phyloP scores from a whole-genome alignment of 306 rosid species.

The Gillenia trifoliata region DNA sequence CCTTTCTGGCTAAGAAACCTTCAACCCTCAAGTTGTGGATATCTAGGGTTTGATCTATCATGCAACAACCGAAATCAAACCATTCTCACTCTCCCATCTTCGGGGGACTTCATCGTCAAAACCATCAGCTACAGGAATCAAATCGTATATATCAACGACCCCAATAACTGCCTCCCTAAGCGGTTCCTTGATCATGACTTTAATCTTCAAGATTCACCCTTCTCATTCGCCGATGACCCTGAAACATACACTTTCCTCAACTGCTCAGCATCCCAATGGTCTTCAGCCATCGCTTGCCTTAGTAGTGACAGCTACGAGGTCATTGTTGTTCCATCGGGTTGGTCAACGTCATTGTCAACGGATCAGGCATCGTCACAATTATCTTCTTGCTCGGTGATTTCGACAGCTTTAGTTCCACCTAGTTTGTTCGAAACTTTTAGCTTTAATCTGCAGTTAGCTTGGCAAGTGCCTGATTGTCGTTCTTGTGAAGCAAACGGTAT shows the following conservation, averaged over 20 bases:
- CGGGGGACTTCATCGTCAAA: constrained; percentile 1
- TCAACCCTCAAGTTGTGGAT: background rate
- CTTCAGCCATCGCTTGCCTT: constrained; percentile 4
- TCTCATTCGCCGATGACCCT: background rate
- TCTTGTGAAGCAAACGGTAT: background rate
- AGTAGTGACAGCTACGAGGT: background rate
- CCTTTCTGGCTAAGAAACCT: constrained; percentile 24
- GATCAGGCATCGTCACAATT: too few relatives aligned
- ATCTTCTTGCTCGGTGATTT: background rate
- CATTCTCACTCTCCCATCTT: background rate
- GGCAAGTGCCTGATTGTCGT: constrained; percentile 5
- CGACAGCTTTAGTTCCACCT: background rate
- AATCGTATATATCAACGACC: background rate
- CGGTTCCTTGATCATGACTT: background rate
- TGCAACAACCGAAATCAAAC: constrained; percentile 1
- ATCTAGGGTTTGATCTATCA: constrained; percentile 2
- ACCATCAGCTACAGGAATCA: background rate
- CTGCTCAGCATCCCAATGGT: background rate
- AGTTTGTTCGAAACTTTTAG: background rate
- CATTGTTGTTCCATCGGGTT: background rate
- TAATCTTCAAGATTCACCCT: background rate
- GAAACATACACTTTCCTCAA: constrained; percentile 3
- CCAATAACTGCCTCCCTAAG: background rate
- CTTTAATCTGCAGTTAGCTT: background rate
- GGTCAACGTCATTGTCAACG: too few relatives aligned